Percentiles rank a stretch among this genome's conserved stretches.
These are phyloP conservation scores for Lagerstroemia fauriei DNA, from an alignment of 441 rosid genomes.

Conservation along the genomic window DNA sequence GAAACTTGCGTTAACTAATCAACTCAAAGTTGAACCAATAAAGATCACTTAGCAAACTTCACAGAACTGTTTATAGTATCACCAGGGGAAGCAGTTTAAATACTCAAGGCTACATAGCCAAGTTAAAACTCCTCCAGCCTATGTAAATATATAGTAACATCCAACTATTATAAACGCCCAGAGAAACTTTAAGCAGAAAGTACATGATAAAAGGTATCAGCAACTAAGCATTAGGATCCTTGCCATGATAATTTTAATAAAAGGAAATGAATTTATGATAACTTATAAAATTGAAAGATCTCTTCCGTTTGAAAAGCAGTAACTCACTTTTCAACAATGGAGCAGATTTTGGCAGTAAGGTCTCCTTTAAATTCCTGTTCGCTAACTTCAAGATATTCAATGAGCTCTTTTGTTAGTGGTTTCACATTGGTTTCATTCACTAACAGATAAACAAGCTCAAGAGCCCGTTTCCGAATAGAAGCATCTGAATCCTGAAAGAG, in stretches of 20 bases:
- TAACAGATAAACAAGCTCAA: slow-evolving; percentile 81
- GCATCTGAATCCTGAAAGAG: slow-evolving; percentile 93
- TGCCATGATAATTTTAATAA: background rate
- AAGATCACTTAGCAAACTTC: background rate
- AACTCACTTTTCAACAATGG: slow-evolving; percentile 93
- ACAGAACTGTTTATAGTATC: background rate
- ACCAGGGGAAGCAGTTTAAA: background rate
- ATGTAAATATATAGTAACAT: background rate
- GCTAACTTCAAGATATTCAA: slow-evolving; percentile 91
- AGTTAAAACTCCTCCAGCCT: background rate
- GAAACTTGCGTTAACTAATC: background rate
- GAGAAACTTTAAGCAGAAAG: background rate
- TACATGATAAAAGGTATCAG: background rate
- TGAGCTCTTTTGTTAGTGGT: slow-evolving; percentile 82
- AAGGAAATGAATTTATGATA: background rate
- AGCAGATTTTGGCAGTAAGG: slow-evolving; percentile 95
- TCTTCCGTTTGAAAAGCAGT: slow-evolving; percentile 13
- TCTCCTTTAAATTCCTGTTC: slow-evolving; percentile 94
- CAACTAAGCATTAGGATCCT: background rate
- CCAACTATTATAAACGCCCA: background rate
- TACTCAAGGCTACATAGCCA: slow-evolving; percentile 9
- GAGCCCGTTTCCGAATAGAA: slow-evolving; percentile 95
- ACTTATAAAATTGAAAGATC: background rate
- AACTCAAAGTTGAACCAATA: background rate
- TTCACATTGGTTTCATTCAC: slow-evolving; percentile 91